phyloP scores from a whole-genome alignment of 345 rosid species.

The Aquilaria yunnanensis region DNA sequence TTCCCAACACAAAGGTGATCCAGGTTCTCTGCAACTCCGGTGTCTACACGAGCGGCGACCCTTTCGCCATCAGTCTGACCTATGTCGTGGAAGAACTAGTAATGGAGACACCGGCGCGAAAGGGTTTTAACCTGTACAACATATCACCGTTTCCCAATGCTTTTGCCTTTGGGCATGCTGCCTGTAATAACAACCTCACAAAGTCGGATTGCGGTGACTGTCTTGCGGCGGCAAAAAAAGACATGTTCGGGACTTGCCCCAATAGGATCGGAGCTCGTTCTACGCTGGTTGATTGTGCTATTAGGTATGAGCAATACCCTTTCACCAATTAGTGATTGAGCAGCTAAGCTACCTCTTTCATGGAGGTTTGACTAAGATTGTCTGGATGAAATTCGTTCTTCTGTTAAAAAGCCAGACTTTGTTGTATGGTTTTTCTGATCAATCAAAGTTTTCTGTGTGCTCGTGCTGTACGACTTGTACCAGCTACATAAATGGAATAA shows the following conservation, averaged over 20 bases:
- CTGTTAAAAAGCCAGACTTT: background rate
- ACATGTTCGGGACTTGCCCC: constrained; percentile 28
- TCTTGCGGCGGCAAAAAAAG: constrained; percentile 34
- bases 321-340: constrained; percentile 20
- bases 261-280: constrained; percentile 44
- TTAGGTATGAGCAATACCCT: constrained; percentile 66
- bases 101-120: constrained; percentile 19
- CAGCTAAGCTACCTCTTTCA: background rate
- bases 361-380: background rate
- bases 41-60: constrained; percentile 34
- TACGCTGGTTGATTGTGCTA: constrained; percentile 39
- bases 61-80: constrained; percentile 32
- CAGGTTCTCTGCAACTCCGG: constrained; percentile 37
- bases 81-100: constrained; percentile 30
- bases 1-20: constrained; percentile 28
- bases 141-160: constrained; percentile 59
- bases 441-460: no score
- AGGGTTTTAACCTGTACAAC: constrained; percentile 34
- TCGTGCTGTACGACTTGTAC: no score
- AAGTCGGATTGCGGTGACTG: constrained; percentile 34
- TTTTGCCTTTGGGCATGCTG: constrained; percentile 50
- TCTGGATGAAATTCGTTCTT: background rate
- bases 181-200: constrained; percentile 37
- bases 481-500: no score
- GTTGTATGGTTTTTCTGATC: no score